phyloP scores from a whole-genome alignment of 75 land plant genomes.

The Gnetum montanum region DNA sequence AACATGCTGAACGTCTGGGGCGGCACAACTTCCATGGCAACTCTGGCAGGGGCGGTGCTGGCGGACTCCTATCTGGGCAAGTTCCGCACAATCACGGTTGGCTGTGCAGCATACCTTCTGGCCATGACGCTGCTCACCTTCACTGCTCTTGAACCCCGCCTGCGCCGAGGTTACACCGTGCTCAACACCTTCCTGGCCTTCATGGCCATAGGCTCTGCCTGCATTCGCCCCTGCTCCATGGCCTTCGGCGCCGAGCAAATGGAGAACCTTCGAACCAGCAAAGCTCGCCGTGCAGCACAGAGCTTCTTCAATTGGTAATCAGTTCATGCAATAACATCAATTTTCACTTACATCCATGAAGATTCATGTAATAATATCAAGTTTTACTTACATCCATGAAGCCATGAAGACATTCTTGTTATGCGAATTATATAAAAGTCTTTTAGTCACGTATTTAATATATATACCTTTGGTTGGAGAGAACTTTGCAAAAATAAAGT shows the following conservation, averaged over 20 bases:
- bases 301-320: constrained; percentile 35
- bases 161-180: constrained; percentile 4
- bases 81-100: constrained; percentile 32
- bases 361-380: too few species aligned
- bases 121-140: constrained; percentile 20
- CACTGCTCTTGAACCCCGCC: constrained; percentile 8
- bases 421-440: too few species aligned
- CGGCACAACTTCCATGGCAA: constrained; percentile 49
- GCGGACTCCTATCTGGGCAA: constrained; percentile 62
- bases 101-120: constrained; percentile 26
- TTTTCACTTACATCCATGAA: too few species aligned
- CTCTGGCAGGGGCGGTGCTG: constrained; percentile 53
- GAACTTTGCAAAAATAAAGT: too few species aligned
- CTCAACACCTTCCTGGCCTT: constrained; percentile 7
- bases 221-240: constrained; percentile 13
- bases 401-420: too few species aligned
- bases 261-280: constrained; percentile 5
- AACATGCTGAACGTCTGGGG: constrained; percentile 36
- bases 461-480: too few species aligned
- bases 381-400: too few species aligned
- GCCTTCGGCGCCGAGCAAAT: constrained; percentile 30
- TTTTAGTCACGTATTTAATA: too few species aligned
- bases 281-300: not conserved
- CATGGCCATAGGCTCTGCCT: constrained; percentile 18
- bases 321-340: too few species aligned